Evolutionary conservation across 2,329 filamentous ascomycete genomes (phyloP).

Genomic region (Beauveria sp.): DNA sequence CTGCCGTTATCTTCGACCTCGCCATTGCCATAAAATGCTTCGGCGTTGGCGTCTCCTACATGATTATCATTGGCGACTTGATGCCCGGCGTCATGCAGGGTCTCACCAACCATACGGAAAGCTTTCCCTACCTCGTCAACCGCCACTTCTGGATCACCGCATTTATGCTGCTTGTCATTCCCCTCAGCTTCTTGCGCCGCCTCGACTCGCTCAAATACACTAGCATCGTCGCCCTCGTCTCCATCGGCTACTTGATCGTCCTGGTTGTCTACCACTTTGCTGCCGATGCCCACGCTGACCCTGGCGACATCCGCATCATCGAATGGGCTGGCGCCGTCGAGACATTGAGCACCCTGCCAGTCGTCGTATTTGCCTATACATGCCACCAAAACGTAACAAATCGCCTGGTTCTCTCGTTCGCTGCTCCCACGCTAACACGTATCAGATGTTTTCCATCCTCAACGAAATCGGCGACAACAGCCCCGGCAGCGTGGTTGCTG

Average conservation of each 20-base stretch:
- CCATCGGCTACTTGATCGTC: constrained; percentile 89
- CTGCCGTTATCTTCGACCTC: constrained; percentile 87
- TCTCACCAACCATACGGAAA: constrained; percentile 58
- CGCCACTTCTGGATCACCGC: constrained; percentile 96
- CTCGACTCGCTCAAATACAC: constrained; percentile 97
- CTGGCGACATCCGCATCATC: constrained; percentile 68
- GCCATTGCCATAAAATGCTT: constrained; percentile 98
- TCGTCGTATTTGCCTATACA: constrained; percentile 98
- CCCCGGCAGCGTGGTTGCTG: constrained; percentile 63
- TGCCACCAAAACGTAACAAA: constrained; percentile 86
- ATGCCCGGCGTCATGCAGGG: constrained; percentile 92
- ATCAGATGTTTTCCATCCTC: constrained; percentile 93
- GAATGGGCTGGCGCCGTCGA: constrained; percentile 72
- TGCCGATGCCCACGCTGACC: constrained; percentile 66
- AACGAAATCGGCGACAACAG: constrained; percentile 89
- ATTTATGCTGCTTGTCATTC: constrained; percentile 95
- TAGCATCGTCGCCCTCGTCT: constrained; percentile 80
- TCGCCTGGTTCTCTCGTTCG: neutral
- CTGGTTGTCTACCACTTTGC: constrained; percentile 90
- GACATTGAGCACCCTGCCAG: constrained; percentile 78
- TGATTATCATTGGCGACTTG: constrained; percentile 96
- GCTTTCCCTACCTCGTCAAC: constrained; percentile 68
- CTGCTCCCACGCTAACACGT: constrained; percentile 21
- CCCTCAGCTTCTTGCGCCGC: constrained; percentile 81
- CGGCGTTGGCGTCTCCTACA: constrained; percentile 91